Evolutionary conservation across 2,329 filamentous ascomycete species (phyloP).

Genomic region (Phaeosphaeriaceae sp.): DNA sequence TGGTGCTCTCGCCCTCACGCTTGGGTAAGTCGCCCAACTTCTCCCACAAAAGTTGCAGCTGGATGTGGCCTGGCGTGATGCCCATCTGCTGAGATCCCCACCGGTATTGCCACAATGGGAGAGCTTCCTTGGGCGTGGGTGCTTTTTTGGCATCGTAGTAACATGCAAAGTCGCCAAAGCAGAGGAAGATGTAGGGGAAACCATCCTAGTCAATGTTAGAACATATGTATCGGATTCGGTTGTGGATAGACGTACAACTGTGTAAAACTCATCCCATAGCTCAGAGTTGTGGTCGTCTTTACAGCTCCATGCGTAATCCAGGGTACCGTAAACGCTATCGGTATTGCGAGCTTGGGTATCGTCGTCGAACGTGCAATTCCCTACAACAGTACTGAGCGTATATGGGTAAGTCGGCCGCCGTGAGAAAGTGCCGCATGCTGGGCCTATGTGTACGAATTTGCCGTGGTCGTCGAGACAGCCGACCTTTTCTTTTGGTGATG

Average conservation of each 20-base stretch:
- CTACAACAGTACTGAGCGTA: constrained; percentile 31
- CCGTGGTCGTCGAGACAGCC: constrained; percentile 37
- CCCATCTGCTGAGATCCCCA: constrained; percentile 43
- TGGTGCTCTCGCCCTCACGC: constrained; percentile 11
- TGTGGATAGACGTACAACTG: constrained; percentile 25
- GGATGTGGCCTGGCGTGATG: constrained; percentile 43
- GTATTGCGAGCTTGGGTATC: constrained; percentile 33
- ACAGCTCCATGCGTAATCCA: constrained; percentile 39
- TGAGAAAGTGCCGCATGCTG: constrained; percentile 34
- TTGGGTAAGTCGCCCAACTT: constrained; percentile 33
- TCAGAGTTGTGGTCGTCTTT: constrained; percentile 15
- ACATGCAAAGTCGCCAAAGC: constrained; percentile 42
- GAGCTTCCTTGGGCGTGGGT: constrained; percentile 21
- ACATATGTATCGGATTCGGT: background rate
- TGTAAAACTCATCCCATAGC: constrained; percentile 40
- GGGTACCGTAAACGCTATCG: constrained; percentile 36
- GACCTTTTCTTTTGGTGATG: constrained; percentile 30
- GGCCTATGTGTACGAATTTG: constrained; percentile 23
- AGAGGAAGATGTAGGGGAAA: constrained; percentile 41
- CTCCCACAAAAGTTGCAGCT: constrained; percentile 40
- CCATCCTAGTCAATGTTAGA: constrained; percentile 21
- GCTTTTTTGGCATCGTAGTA: constrained; percentile 41
- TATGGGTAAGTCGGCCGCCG: constrained; percentile 31
- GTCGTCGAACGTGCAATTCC: constrained; percentile 44
- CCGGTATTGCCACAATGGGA: constrained; percentile 39